phyloP scores from a whole-genome alignment of 163 green algal species.

The Botryococcus braunii region DNA sequence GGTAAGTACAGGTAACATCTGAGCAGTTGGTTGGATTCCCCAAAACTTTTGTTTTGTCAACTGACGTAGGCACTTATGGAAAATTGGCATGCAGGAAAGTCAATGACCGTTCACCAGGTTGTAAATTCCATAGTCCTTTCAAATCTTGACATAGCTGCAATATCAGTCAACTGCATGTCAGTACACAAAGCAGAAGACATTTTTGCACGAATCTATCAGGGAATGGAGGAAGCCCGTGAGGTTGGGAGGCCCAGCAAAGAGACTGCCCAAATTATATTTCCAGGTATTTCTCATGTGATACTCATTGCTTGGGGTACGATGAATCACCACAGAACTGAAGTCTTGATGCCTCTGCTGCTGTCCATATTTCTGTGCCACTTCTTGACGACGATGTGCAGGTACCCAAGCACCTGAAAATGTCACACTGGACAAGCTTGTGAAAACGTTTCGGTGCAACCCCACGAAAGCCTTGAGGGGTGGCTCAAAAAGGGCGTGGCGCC shows the following conservation, averaged over 20 bases:
- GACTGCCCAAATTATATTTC: constrained; percentile 6
- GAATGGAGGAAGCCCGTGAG: constrained; percentile 4
- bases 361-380: constrained; percentile 1
- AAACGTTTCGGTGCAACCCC: neutral
- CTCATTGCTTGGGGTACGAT: neutral
- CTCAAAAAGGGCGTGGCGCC: neutral
- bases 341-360: neutral
- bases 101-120: constrained; percentile 33
- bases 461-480: neutral
- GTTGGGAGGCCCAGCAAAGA: neutral
- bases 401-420: neutral
- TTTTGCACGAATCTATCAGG: constrained; percentile 20
- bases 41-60: neutral
- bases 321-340: neutral
- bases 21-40: neutral
- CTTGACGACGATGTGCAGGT: neutral
- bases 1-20: neutral
- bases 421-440: neutral
- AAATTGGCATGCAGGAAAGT: constrained; percentile 28
- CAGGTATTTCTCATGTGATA: constrained; percentile 1
- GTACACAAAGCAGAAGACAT: constrained; percentile 20
- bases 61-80: neutral
- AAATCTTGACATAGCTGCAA: neutral
- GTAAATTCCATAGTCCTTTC: constrained; percentile 18
- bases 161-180: constrained; percentile 60